Evolutionary conservation across 164 flowering plant genomes (phyloP), one percentile per base, ranked within the genome.

Genomic region (Piper longum): DNA sequence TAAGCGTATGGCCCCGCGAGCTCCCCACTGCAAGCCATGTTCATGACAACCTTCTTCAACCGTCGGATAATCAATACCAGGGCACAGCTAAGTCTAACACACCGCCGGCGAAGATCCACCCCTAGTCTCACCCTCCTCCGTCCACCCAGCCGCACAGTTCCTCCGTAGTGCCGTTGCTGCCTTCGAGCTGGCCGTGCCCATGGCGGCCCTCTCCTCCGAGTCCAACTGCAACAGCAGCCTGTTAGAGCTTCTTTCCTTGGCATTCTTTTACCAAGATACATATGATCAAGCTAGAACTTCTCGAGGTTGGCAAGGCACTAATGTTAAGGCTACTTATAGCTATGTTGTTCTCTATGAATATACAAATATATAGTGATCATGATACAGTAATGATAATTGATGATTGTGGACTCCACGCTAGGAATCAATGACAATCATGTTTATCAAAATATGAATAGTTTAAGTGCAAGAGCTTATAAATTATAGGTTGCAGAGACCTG

Each of bases 371-470:
- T 26, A 26, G 36, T 26, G 36, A 57, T 57, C 41, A 57, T 57
- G 42, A 57, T 57, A 57, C 13, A 57, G 8, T 57, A 36, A 57
- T 57, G 41, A 57, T 57, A 9, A 41, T 18, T 57, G 16, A 57
- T 57, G 60, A 57, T 57, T 36, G 60, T 18, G 60, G 60, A n/a
- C 16, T 36, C 60, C 60, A 57, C 60, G 60, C 41, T 17, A 18
- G 60, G 26, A 6, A 57, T 57, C 41, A 57, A 57, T 41, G 3
- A 14, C 60, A 8, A 26, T 57, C 60, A 36, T 57, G 41, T 36
- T 16, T 13, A 41, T 48, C 52, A 48, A 48, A 14, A 26, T 26
- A 26, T 26, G 36, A 26, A 26, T 26, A 26, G 36, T 26, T 48
- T 48, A 14, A 48, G 14, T 9, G 1, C 14, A 48, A 48, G 9